phyloP scores from a whole-genome alignment of 352 stramenopile genomes.

The Plasmopara halstedii region DNA sequence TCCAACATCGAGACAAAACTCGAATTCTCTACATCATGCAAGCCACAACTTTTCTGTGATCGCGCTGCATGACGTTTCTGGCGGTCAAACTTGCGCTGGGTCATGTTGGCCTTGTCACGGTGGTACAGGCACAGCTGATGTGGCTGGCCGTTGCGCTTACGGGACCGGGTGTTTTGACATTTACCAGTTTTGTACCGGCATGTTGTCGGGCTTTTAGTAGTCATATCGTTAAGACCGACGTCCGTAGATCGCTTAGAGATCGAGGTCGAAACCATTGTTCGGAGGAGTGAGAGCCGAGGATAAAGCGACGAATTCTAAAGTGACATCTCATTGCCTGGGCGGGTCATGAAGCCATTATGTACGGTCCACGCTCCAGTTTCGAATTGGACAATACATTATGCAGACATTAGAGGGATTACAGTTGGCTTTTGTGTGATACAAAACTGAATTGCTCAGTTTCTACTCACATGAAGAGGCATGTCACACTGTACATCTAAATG shows the following conservation, averaged over 20 bases:
- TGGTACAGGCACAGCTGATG: slow-evolving; percentile 84
- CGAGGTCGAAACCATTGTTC: background rate
- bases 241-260: background rate
- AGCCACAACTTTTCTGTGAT: slow-evolving; percentile 27
- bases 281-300: background rate
- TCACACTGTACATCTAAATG: too few relatives aligned
- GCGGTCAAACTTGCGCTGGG: slow-evolving; percentile 84
- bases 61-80: slow-evolving; percentile 78
- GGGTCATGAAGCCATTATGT: too few relatives aligned
- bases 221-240: background rate
- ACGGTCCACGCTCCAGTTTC: too few relatives aligned
- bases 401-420: too few relatives aligned
- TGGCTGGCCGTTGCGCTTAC: slow-evolving; percentile 79
- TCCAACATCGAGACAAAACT: slow-evolving; percentile 25
- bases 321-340: too few relatives aligned
- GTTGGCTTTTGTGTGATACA: too few relatives aligned
- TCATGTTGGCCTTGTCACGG: slow-evolving; percentile 86
- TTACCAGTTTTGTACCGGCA: slow-evolving; percentile 87
- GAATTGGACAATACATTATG: too few relatives aligned
- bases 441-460: too few relatives aligned
- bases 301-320: background rate
- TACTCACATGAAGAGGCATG: too few relatives aligned
- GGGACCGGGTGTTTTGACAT: slow-evolving; percentile 71
- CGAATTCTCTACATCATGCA: slow-evolving; percentile 9
- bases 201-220: slow-evolving; percentile 15